Evolutionary conservation across 768 basidiomycete species (phyloP).

Genomic region (Suillus plorans): DNA sequence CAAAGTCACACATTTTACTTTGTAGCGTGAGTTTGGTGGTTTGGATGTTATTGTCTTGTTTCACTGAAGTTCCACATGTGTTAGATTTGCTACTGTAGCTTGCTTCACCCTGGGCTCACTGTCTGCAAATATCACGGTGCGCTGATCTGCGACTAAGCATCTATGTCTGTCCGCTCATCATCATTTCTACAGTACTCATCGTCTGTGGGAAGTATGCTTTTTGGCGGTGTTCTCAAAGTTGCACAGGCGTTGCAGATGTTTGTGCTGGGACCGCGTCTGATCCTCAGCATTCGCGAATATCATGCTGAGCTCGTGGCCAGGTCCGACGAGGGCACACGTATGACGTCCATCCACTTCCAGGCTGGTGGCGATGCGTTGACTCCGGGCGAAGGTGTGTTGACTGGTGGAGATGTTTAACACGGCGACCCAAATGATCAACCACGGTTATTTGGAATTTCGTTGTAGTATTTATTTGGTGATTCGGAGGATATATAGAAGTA

Average conservation of each 20-base stretch:
- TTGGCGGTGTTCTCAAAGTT: accelerated
- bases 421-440: not conserved
- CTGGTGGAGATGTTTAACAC: not conserved
- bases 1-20: not conserved
- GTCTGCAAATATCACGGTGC: not conserved
- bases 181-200: not conserved
- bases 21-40: not conserved
- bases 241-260: not conserved
- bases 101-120: not conserved
- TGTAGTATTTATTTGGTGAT: not conserved
- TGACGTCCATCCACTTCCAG: not conserved
- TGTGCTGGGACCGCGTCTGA: not conserved
- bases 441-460: not conserved
- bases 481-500: not conserved
- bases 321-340: not conserved
- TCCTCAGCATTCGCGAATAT: not conserved
- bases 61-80: not conserved
- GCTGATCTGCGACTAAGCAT: not conserved
- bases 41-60: not conserved
- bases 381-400: not conserved
- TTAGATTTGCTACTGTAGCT: not conserved
- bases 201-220: not conserved
- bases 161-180: not conserved
- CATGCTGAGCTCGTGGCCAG: not conserved
- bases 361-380: not conserved